Base-by-base conservation (phyloP, 2,329 filamentous ascomycete species). In the Aureobasidium uvarum region DNA sequence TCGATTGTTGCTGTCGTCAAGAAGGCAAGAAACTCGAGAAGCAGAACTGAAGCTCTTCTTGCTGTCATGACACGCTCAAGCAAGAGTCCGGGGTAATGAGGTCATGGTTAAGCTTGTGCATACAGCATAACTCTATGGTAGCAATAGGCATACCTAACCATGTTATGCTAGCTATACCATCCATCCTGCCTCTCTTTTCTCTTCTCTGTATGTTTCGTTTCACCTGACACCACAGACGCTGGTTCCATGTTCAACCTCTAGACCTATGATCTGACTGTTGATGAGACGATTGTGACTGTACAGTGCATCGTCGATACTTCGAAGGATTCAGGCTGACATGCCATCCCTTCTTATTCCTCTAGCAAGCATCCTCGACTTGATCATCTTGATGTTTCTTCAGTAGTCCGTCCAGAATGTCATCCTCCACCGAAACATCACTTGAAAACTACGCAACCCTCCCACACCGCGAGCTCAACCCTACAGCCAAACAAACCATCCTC, bases 11-110 rank as follows among this genome's bases (percentile, higher is more conserved):
- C 10, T 48, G 28, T 59, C 1, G 36, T 33, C 14, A n/a, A 23
- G 25, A 31, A 48, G 43, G 56, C 38, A 18, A 55, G 52, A 55
- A 20, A 41, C 36, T 28, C 52, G 20, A n/a, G 14, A 41, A 3
- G 25, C 33, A 41, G 20, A 38, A 20, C 18, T 6, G n/a, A 36
- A 54, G 51, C 31, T 38, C 51, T 55, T 25, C 13, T 33, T 38
- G 46, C 51, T 38, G 33, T 54, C 51, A 54, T 54, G 51, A 54
- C 51, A 54, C 36, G n/a, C n/a, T 38, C 33, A 25, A 39, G 10
- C 11, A 20, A 38, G 20, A 54, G 11, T 41, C 52, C 5, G 52
- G 52, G 52, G 52, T 55, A 55, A 18, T 55, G 51, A 55, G 33
- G 51, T 55, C 51, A 55, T 55, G 51, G 33, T 39, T 25, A 6